A percentile compares a stretch with the other conserved stretches of the same genome.
phyloP scores from a whole-genome alignment of 306 rosid genomes.

The Malus fusca region DNA sequence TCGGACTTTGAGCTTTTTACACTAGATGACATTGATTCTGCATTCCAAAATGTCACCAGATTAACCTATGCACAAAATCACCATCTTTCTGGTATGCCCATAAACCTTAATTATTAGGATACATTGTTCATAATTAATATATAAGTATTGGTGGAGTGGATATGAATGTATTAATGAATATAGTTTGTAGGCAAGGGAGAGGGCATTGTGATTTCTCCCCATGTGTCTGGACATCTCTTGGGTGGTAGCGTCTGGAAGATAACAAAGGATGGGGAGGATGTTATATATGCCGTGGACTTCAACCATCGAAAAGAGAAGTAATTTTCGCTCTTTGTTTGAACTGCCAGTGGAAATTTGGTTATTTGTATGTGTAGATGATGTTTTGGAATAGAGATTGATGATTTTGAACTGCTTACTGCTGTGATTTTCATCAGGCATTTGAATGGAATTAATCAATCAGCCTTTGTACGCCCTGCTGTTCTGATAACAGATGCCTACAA shows the following conservation, averaged over 20 bases:
- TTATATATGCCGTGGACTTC: constrained; percentile 93
- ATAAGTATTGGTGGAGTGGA: neutral
- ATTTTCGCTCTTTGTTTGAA: neutral
- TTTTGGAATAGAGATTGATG: neutral
- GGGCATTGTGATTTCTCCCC: constrained; percentile 91
- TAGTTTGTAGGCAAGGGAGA: constrained; percentile 72
- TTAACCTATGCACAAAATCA: constrained; percentile 92
- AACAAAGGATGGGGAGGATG: constrained; percentile 95
- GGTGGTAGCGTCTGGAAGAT: constrained; percentile 96
- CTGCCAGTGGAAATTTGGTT: neutral
- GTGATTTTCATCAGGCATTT: constrained; percentile 71
- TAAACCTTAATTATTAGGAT: neutral
- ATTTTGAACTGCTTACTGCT: constrained; percentile 26
- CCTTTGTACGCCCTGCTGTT: constrained; percentile 91
- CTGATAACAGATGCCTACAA: constrained; percentile 95
- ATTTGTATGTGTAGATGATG: neutral
- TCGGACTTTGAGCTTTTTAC: constrained; percentile 86
- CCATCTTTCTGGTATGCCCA: constrained; percentile 63
- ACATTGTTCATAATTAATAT: neutral
- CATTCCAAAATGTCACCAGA: constrained; percentile 76
- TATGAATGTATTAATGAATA: neutral
- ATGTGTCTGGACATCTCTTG: constrained; percentile 92
- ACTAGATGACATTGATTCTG: constrained; percentile 85
- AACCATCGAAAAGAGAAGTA: constrained; percentile 94
- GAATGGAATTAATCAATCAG: constrained; percentile 79